These are phyloP conservation scores for Serendipita sp. DNA, from an alignment of 768 basidiomycete species.

Conservation along the genomic window DNA sequence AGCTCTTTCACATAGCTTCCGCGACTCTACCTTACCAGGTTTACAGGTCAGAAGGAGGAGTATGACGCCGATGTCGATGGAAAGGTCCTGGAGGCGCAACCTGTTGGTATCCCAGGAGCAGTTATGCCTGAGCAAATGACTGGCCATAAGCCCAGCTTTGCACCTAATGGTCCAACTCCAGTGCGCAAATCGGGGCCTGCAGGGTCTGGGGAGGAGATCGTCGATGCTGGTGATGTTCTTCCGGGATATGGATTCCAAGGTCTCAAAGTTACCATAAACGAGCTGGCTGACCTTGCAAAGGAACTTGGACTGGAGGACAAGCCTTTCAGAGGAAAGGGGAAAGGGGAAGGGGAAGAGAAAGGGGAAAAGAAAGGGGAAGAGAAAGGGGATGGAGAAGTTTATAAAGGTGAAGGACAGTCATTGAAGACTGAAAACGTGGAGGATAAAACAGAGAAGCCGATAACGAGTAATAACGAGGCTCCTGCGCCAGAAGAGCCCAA, in stretches of 20 bases:
- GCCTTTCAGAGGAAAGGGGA: background rate
- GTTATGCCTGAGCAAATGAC: slow-evolving; percentile 62
- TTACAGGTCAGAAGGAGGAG: slow-evolving; percentile 35
- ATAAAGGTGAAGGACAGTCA: no score
- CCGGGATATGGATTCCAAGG: slow-evolving; percentile 59
- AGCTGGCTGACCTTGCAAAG: slow-evolving; percentile 49
- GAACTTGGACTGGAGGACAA: slow-evolving; percentile 63
- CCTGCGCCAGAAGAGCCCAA: no score
- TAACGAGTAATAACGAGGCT: no score
- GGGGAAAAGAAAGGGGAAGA: no score
- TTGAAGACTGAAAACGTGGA: no score
- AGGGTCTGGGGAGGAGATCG: slow-evolving; percentile 25
- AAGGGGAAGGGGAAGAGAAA: no score
- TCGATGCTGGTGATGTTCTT: slow-evolving; percentile 55
- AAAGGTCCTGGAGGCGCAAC: slow-evolving; percentile 37
- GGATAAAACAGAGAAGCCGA: no score
- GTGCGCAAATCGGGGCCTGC: slow-evolving; percentile 31
- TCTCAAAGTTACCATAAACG: slow-evolving; percentile 60
- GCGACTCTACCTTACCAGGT: background rate
- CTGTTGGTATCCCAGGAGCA: slow-evolving; percentile 71
- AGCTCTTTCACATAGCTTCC: background rate
- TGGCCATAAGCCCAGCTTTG: slow-evolving; percentile 41
- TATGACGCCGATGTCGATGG: slow-evolving; percentile 47
- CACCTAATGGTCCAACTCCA: slow-evolving; percentile 20
- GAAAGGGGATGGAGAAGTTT: no score